Conservation (phyloP, 2,329 filamentous ascomycete genomes). For the Tolypocladium tropicale region DNA sequence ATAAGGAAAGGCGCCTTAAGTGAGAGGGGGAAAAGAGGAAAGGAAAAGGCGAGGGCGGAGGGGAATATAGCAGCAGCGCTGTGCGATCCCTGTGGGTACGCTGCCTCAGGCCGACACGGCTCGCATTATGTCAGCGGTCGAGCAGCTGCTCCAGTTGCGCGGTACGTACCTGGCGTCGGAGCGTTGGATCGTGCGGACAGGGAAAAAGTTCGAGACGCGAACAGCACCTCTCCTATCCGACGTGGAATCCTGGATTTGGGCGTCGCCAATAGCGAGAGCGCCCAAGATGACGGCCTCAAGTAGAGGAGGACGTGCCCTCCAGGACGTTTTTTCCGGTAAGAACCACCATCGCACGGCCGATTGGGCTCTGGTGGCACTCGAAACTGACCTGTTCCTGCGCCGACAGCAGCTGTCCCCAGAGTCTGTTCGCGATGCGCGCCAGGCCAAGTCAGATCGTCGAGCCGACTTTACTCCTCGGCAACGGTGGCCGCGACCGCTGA, state of each 20-base stretch:
- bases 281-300: constrained; percentile 41
- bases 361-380: background rate
- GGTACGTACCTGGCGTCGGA: background rate
- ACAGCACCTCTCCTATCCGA: constrained; percentile 1
- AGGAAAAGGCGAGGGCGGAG: constrained; percentile 7
- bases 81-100: background rate
- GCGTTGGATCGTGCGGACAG: background rate
- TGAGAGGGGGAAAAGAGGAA: constrained; percentile 19
- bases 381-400: constrained; percentile 3
- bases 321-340: constrained; percentile 41
- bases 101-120: constrained; percentile 16
- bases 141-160: background rate
- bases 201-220: constrained; percentile 15
- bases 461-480: constrained; percentile 25
- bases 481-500: constrained; percentile 10
- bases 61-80: constrained; percentile 6
- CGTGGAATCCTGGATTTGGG: background rate
- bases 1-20: constrained; percentile 84
- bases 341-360: constrained; percentile 1
- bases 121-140: constrained; percentile 8
- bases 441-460: constrained; percentile 13
- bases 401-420: constrained; percentile 19
- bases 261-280: constrained; percentile 6
- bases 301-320: constrained; percentile 42
- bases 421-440: constrained; percentile 29